A percentile compares a stretch with the other conserved stretches of the same genome.
phyloP scores from a whole-genome alignment of 257 asterid species.

The Echites panduratus region DNA sequence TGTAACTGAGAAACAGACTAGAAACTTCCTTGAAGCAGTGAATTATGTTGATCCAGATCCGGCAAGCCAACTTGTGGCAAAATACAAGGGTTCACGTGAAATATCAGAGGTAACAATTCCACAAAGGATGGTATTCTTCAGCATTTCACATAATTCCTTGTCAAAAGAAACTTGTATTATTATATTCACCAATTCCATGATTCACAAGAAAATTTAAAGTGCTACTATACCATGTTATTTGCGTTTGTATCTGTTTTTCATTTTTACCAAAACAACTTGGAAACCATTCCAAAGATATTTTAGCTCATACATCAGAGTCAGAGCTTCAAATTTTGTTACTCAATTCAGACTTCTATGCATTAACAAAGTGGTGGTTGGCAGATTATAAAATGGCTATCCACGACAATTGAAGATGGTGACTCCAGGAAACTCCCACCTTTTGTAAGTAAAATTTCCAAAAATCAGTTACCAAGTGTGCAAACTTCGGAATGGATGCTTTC shows the following conservation, averaged over 20 bases:
- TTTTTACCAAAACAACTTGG: not conserved
- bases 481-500: not conserved
- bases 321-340: slow-evolving; percentile 8
- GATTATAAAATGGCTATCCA: slow-evolving; percentile 82
- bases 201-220: not conserved
- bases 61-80: slow-evolving; percentile 83
- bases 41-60: slow-evolving; percentile 66
- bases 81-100: slow-evolving; percentile 77
- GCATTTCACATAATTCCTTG: not conserved
- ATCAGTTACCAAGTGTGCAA: not conserved
- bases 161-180: not conserved
- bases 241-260: not conserved
- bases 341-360: slow-evolving; percentile 1
- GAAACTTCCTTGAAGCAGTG: slow-evolving; percentile 48
- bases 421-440: slow-evolving; percentile 78
- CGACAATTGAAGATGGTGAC: slow-evolving; percentile 82
- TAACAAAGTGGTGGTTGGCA: slow-evolving; percentile 28
- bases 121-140: not conserved
- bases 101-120: slow-evolving; percentile 53
- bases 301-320: not conserved
- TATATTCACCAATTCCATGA: not conserved
- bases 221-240: not conserved
- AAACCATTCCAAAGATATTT: not conserved
- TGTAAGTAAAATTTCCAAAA: slow-evolving; percentile 46
- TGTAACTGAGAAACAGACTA: slow-evolving; percentile 39